Evolutionary conservation across 352 stramenopile genomes (phyloP).

Genomic region (Pythium insidiosum): DNA sequence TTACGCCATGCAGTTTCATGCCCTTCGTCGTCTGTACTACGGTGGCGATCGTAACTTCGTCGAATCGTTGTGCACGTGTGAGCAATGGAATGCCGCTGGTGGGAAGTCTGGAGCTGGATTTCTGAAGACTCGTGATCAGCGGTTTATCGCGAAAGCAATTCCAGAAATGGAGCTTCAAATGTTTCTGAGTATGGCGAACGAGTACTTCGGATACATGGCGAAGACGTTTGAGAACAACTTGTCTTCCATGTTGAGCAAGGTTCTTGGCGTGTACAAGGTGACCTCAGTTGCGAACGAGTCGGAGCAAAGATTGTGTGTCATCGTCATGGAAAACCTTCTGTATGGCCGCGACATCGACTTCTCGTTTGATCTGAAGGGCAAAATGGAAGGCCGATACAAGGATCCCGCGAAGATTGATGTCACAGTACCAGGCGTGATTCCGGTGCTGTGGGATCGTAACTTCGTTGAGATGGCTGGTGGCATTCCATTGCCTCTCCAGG

Average conservation of each 20-base stretch:
- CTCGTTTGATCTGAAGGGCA: conserved; percentile 85
- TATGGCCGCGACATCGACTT: conserved; percentile 83
- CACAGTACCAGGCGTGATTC: conserved; percentile 20
- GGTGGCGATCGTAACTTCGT: conserved; percentile 81
- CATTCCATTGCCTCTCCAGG: conserved; percentile 75
- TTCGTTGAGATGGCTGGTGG: conserved; percentile 80
- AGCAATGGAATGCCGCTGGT: conserved; percentile 79
- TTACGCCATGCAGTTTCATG: conserved; percentile 87
- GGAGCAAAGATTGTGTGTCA: conserved; percentile 79
- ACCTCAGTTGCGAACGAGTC: conserved; percentile 58
- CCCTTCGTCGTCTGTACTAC: conserved; percentile 75
- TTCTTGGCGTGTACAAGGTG: conserved; percentile 83
- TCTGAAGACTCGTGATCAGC: conserved; percentile 79
- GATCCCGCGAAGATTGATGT: conserved; percentile 22
- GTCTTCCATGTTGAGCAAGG: conserved; percentile 85
- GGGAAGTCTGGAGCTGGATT: conserved; percentile 85
- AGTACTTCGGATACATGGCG: conserved; percentile 87
- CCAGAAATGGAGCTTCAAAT: conserved; percentile 83
- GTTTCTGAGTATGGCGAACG: conserved; percentile 86
- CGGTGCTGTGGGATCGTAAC: conserved; percentile 81
- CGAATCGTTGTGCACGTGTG: conserved; percentile 79
- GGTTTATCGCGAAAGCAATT: conserved; percentile 85
- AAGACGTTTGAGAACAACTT: conserved; percentile 83
- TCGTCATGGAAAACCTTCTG: conserved; percentile 87
- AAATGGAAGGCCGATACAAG: conserved; percentile 79